These are phyloP conservation scores for Neofusicoccum ribis DNA, from an alignment of 2,329 filamentous ascomycete genomes.

Conservation along the genomic window DNA sequence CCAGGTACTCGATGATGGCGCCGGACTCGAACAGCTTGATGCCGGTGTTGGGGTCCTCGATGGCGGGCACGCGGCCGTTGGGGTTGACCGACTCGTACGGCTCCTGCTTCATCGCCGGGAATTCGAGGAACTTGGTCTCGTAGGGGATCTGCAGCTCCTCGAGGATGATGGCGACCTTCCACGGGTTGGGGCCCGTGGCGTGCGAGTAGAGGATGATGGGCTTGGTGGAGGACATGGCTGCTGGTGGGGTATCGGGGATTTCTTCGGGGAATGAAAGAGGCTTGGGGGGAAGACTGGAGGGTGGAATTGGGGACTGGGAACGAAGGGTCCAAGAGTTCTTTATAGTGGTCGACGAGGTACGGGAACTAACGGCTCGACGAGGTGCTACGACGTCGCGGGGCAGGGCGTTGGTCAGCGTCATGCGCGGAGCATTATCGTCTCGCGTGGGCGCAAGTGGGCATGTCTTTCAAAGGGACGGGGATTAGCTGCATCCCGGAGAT, in stretches of 20 bases:
- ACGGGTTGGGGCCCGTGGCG: constrained; percentile 35
- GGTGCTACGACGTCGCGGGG: neutral
- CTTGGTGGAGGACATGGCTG: constrained; percentile 19
- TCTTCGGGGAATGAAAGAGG: no score
- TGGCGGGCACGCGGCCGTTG: constrained; percentile 44
- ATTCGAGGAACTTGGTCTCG: constrained; percentile 38
- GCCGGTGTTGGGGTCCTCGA: constrained; percentile 48
- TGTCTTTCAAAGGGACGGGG: no score
- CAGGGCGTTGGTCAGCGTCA: neutral
- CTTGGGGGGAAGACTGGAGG: neutral
- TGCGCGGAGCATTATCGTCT: neutral
- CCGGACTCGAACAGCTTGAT: constrained; percentile 46
- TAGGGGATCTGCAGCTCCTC: constrained; percentile 48
- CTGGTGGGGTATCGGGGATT: neutral
- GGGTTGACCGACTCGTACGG: constrained; percentile 41
- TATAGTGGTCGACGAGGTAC: neutral
- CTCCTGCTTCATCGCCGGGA: constrained; percentile 40
- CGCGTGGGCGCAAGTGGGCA: no score
- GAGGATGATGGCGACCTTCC: constrained; percentile 48
- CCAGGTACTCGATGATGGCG: constrained; percentile 47
- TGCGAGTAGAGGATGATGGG: constrained; percentile 20
- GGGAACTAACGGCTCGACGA: neutral
- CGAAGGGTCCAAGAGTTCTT: neutral
- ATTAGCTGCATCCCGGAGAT: no score
- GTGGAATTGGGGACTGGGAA: no score